Conservation (phyloP, 345 rosid species). For the Cardiospermum halicacabum region DNA sequence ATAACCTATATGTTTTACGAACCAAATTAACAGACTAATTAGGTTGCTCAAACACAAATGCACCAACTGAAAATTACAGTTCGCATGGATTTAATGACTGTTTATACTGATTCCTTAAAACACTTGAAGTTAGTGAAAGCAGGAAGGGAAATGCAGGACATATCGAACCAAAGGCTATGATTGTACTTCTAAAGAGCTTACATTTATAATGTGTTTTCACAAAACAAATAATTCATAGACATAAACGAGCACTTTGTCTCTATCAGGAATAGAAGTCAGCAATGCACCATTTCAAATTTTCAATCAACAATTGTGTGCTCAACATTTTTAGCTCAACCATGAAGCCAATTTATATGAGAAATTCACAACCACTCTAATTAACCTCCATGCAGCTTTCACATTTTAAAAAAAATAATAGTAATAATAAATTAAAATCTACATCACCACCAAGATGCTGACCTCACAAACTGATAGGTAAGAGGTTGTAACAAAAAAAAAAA, state of each 20-base stretch:
- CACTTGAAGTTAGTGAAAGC: neutral
- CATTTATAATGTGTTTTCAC: neutral
- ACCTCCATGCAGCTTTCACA: neutral
- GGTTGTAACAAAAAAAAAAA: slow-evolving; percentile 3
- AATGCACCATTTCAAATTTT: neutral
- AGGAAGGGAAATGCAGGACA: neutral
- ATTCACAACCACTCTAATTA: neutral
- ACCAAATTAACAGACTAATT: neutral
- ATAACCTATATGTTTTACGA: neutral
- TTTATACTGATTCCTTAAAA: neutral
- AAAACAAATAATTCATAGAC: neutral
- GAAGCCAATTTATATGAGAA: neutral
- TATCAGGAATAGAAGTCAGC: neutral
- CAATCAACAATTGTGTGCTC: neutral
- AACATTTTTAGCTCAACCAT: neutral
- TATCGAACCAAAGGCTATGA: neutral
- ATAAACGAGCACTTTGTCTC: neutral
- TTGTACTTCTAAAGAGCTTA: neutral
- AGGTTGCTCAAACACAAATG: no score
- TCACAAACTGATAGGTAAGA: neutral
- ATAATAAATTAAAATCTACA: no score
- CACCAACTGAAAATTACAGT: neutral
- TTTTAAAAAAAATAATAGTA: neutral
- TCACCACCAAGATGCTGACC: slow-evolving; percentile 3
- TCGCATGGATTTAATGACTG: neutral